A percentile compares a stretch with the other conserved stretches of the same genome.
phyloP scores from a whole-genome alignment of 805 yeast species.

The Saitoella complicata region DNA sequence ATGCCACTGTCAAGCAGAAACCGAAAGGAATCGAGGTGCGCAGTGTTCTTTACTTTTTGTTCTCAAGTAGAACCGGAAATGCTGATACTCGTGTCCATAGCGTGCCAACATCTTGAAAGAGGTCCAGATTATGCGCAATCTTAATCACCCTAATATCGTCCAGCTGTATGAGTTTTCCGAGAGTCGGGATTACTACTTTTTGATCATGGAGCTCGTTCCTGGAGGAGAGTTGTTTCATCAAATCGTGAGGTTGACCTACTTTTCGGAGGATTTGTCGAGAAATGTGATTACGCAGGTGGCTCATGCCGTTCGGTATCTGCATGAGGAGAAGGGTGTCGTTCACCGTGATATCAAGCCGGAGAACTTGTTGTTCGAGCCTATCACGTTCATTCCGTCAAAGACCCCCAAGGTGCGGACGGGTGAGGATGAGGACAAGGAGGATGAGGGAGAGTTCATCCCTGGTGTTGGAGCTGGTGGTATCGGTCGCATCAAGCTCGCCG shows the following conservation, averaged over 20 bases:
- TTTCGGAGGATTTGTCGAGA: constrained; percentile 53
- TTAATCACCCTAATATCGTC: constrained; percentile 46
- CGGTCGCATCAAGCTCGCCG: constrained; percentile 81
- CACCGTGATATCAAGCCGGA: constrained; percentile 78
- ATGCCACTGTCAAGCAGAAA: no score
- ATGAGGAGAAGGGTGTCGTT: constrained; percentile 53
- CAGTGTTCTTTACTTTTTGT: no score
- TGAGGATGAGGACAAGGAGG: constrained; percentile 37
- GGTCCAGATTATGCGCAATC: constrained; percentile 53
- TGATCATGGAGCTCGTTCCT: constrained; percentile 48
- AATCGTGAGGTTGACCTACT: constrained; percentile 61
- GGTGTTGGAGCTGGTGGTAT: constrained; percentile 87
- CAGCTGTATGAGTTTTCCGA: constrained; percentile 39
- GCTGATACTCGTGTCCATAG: constrained; percentile 3
- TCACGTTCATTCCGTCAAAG: constrained; percentile 27
- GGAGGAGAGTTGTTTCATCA: constrained; percentile 77
- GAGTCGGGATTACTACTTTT: constrained; percentile 36
- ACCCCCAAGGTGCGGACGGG: constrained; percentile 22
- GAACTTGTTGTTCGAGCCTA: constrained; percentile 48
- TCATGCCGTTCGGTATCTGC: constrained; percentile 51
- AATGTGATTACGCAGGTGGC: constrained; percentile 63
- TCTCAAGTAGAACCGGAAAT: no score
- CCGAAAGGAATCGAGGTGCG: no score
- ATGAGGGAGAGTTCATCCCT: constrained; percentile 72
- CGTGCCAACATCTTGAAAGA: constrained; percentile 49